Evolutionary conservation across 371 early-diverging fungal genomes (phyloP), one percentile per base, ranked within the genome.

Genomic region (Apophysomyces elegans): DNA sequence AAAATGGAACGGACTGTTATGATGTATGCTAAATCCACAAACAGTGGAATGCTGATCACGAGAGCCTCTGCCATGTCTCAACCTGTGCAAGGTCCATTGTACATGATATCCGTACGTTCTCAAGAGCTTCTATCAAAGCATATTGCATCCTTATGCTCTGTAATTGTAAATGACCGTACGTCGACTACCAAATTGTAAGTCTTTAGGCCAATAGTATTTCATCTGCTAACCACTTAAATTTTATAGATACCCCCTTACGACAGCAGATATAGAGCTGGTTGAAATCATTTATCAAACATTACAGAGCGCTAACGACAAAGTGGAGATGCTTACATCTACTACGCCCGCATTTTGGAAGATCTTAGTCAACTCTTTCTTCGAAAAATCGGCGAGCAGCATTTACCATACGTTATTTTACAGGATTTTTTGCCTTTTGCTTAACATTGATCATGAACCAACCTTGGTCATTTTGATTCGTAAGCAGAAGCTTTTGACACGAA

Each of bases 351-450:
- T 81, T 54, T 81, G 82, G 82, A 71, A 68, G 38, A 65, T 77
- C 3, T 43, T 77, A 6, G 75, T 77, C n/a, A 68, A 79, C 21
- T 74, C 74, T 4, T 81, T 81, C 45, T 75, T 81, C 63, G 82
- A 81, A 50, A 75, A 77, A 54, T 64, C 70, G 71, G 64, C 74
- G 38, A 79, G 77, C 50, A 79, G 67, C 56, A 77, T 78, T 45
- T 81, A 79, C 60, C 79, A 79, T 59, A 74, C 79, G 3, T 44
- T 81, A 13, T 79, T 79, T 41, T 81, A 75, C 67, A 69, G 74
- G 58, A 69, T 81, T 8, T 70, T 79, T 8, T 67, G 64, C 38
- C 59, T 75, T 9, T 61, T 72, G 6, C 32, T 81, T 1, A 56
- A 61, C 26, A 73, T 70, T 32, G 45, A 72, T 36, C 65, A 79